Evolutionary conservation across 495 filamentous ascomycete species (phyloP).

Genomic region (Poronia punctata): DNA sequence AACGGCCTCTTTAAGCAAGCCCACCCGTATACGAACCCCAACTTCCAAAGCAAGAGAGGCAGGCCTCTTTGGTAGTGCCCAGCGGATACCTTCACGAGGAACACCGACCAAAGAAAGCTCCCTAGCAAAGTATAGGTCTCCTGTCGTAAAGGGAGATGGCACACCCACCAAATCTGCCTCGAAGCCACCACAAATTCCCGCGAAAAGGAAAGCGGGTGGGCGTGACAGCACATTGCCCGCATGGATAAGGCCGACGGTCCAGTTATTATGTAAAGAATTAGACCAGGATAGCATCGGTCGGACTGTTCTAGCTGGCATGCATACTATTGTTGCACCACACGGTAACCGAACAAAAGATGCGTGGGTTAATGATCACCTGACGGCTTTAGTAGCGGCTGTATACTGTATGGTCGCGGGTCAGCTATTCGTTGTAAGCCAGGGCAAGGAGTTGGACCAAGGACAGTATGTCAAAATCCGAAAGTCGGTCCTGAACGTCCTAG

Average conservation of each 20-base stretch:
- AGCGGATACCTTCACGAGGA: conserved; percentile 15
- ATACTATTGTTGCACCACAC: conserved; percentile 31
- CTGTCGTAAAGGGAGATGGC: conserved; percentile 9
- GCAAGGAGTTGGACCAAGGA: conserved; percentile 29
- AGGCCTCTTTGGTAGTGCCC: conserved; percentile 15
- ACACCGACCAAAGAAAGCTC: conserved; percentile 28
- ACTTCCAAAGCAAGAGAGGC: conserved; percentile 21
- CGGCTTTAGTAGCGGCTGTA: conserved; percentile 57
- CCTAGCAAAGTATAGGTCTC: conserved; percentile 29
- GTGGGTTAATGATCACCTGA: conserved; percentile 46
- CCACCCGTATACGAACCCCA: conserved; percentile 17
- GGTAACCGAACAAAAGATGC: conserved; percentile 36
- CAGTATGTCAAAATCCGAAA: conserved; percentile 34
- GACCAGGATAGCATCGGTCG: conserved; percentile 31
- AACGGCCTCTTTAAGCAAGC: conserved; percentile 9
- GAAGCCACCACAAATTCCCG: conserved; percentile 14
- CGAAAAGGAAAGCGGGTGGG: conserved; percentile 21
- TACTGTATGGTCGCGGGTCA: conserved; percentile 54
- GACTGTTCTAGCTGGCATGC: conserved; percentile 37
- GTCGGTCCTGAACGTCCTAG: conserved; percentile 31
- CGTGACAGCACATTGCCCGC: conserved; percentile 41
- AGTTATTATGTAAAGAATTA: conserved; percentile 49
- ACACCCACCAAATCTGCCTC: conserved; percentile 16
- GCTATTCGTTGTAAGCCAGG: conserved; percentile 29
- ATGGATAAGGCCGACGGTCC: conserved; percentile 62